Evolutionary conservation across 768 basidiomycete genomes (phyloP), one percentile per base, ranked within the genome.

Genomic region (Xerocomellus dryophilus): DNA sequence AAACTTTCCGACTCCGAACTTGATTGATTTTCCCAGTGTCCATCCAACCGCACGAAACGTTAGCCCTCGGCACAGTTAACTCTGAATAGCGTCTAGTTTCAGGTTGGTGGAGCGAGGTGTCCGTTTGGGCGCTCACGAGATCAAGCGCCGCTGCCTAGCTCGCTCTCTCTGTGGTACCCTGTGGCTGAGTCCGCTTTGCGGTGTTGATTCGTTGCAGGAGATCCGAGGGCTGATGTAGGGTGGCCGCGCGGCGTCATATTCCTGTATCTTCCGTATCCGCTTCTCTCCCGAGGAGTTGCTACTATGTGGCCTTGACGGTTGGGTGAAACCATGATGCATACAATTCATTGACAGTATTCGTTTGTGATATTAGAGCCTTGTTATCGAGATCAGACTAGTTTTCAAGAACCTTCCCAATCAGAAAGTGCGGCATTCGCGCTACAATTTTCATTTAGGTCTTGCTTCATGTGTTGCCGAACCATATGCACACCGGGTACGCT

Each of bases 251-350:
- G 82, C 83, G 82, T 86, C 81, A 89, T 89, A 88, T 89, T 86
- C 83, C 85, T 85, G 76, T 77, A 84, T 82, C 81, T 82, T 76
- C 85, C 81, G 85, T 85, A 86, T 73, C 67, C 70, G 48, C 67
- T 71, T 62, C 69, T 63, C 66, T 66, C 2, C 15, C n/a, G 51
- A 53, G 61, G 65, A 46, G 64, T 60, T 61, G 65, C 65, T 64
- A 52, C 64, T 65, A 86, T 80, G 86, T 86, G 79, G 81, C 85
- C 59, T 80, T 88, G 85, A 87, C 84, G 83, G 86, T 83, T 71
- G 79, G 82, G 85, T 82, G 62, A 87, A 86, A 87, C 87, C 87
- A 89, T 89, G 83, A 82, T 74, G 83, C 74, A 77, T 66, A 87
- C 86, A 88, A 15, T 27, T 35, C 14, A 38, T 36, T 36, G 9